phyloP scores from a whole-genome alignment of 257 asterid genomes.

The Vinca minor region DNA sequence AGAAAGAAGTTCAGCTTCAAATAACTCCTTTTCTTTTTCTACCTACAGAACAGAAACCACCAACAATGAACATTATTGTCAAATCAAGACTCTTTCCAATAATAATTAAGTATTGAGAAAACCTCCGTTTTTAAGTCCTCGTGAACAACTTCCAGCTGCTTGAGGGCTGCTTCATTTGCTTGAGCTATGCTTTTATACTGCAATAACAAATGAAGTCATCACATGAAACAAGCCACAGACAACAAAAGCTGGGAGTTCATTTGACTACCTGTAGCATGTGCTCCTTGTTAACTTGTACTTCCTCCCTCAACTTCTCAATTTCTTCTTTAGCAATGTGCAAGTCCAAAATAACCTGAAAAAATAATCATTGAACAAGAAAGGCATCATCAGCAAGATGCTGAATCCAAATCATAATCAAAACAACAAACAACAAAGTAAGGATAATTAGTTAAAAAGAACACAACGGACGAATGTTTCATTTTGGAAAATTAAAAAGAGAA shows the following conservation, averaged over 20 bases:
- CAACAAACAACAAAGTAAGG: background rate
- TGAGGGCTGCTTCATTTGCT: slow-evolving; percentile 76
- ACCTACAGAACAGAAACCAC: slow-evolving; percentile 34
- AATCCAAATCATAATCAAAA: background rate
- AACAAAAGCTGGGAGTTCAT: background rate
- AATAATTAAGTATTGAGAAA: slow-evolving; percentile 4
- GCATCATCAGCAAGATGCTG: slow-evolving; percentile 1
- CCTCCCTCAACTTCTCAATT: slow-evolving; percentile 53
- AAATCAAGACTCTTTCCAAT: slow-evolving; percentile 2
- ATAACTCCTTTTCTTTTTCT: slow-evolving; percentile 47
- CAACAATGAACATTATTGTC: slow-evolving; percentile 3
- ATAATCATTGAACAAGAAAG: background rate
- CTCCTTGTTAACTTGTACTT: slow-evolving; percentile 55
- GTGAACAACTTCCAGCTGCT: slow-evolving; percentile 52
- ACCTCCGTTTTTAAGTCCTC: slow-evolving; percentile 68
- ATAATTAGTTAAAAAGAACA: too few relatives aligned
- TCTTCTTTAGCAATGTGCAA: slow-evolving; percentile 38
- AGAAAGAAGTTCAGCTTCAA: slow-evolving; percentile 51
- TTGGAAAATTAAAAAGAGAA: background rate
- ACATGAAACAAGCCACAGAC: slow-evolving; percentile 4
- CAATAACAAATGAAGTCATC: slow-evolving; percentile 25
- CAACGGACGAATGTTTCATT: background rate
- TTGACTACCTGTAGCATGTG: slow-evolving; percentile 79
- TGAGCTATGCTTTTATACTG: slow-evolving; percentile 88
- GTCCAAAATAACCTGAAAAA: slow-evolving; percentile 33